phyloP scores from a whole-genome alignment of 2,329 filamentous ascomycete species.

The Pseudocercospora pini-densiflorae region DNA sequence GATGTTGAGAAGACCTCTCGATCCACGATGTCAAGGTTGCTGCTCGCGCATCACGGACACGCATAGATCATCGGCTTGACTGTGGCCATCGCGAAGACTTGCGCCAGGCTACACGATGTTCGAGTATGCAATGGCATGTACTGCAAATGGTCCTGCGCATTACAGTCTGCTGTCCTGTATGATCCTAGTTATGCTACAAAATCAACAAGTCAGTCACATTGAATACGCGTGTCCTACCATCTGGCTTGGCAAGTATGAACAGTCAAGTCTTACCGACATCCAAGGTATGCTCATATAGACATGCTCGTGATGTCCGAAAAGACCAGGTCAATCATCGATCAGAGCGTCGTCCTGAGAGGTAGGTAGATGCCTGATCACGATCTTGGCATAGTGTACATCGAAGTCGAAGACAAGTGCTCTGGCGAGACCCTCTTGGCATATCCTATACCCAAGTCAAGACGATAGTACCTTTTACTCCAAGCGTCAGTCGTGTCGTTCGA shows the following conservation, averaged over 20 bases:
- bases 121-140: not conserved
- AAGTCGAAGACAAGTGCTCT: not conserved
- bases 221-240: too few relatives aligned
- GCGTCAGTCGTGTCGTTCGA: not conserved
- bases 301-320: not conserved
- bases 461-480: not conserved
- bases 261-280: not conserved
- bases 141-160: not conserved
- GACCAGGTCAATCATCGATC: too few relatives aligned
- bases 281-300: not conserved
- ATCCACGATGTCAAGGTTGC: too few relatives aligned
- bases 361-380: not conserved
- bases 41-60: too few relatives aligned
- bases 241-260: not conserved
- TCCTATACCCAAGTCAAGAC: not conserved
- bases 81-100: not conserved
- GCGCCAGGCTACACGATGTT: not conserved
- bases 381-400: not conserved
- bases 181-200: too few relatives aligned
- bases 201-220: too few relatives aligned
- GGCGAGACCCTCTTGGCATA: not conserved
- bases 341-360: not conserved
- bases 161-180: too few relatives aligned
- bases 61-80: not conserved
- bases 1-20: too few relatives aligned